Conservation (phyloP, 2,329 filamentous ascomycete species). For the Aspergillus vadensis region DNA sequence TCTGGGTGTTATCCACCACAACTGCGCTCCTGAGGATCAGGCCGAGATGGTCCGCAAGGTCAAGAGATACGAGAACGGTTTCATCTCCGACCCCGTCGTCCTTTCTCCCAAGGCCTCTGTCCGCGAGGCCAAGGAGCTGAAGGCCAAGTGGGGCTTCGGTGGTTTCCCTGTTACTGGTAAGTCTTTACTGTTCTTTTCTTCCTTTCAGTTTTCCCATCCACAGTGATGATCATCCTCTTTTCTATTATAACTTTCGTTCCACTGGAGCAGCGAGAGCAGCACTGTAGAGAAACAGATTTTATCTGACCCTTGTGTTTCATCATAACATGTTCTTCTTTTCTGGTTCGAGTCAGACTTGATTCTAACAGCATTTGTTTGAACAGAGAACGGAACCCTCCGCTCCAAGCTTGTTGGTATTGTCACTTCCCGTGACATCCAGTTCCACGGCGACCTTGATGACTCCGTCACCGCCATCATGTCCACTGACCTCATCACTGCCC, state of each 20-base stretch:
- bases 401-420: conserved; percentile 97
- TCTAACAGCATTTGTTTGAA: conserved; percentile 23
- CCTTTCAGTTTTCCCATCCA: conserved; percentile 41
- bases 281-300: conserved; percentile 71
- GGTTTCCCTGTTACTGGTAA: conserved; percentile 98
- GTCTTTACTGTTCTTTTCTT: conserved; percentile 43
- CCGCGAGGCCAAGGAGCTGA: conserved; percentile 84
- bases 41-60: conserved; percentile 99
- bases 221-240: conserved; percentile 70
- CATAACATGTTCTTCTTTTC: not conserved
- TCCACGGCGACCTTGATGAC: conserved; percentile 73
- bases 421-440: conserved; percentile 97
- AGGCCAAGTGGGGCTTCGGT: conserved; percentile 98
- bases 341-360: conserved; percentile 4
- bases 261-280: conserved; percentile 87
- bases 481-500: conserved; percentile 87
- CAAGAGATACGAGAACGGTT: conserved; percentile 98
- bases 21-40: conserved; percentile 96
- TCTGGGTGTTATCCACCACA: conserved; percentile 92
- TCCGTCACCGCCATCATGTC: conserved; percentile 91
- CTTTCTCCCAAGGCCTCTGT: conserved; percentile 86
- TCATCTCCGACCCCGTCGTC: conserved; percentile 94
- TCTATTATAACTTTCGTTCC: conserved; percentile 99
- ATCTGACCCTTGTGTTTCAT: conserved; percentile 46
- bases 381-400: conserved; percentile 87